Evolutionary conservation across 225 moss, liverwort and hornwort species (phyloP).

Genomic region (Antitrichia curtipendula): DNA sequence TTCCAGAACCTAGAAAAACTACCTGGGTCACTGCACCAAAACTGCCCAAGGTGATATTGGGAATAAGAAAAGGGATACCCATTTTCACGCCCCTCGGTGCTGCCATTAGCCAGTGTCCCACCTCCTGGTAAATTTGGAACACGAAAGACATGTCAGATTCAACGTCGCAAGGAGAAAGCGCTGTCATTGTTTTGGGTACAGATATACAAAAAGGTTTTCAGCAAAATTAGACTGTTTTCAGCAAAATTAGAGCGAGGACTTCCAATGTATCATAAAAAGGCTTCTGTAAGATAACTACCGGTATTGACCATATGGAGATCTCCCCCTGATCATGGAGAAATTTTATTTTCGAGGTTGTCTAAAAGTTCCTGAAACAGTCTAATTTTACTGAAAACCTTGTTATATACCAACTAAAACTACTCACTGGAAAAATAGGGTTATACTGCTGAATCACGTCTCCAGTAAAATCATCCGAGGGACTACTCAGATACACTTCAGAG

Average conservation of each 20-base stretch:
- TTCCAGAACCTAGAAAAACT: neutral
- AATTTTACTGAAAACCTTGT: neutral
- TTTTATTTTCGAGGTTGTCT: neutral
- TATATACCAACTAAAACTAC: neutral
- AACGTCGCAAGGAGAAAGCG: neutral
- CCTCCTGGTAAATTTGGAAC: slow-evolving; percentile 26
- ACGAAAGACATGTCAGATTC: neutral
- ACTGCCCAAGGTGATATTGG: slow-evolving; percentile 91
- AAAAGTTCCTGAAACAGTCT: neutral
- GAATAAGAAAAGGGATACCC: slow-evolving; percentile 86
- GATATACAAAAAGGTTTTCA: neutral
- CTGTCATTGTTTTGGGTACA: neutral
- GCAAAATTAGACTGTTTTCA: neutral
- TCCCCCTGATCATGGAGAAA: neutral
- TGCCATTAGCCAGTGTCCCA: slow-evolving; percentile 89
- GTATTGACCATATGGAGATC: neutral
- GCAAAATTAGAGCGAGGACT: neutral
- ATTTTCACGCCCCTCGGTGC: slow-evolving; percentile 77
- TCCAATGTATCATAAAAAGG: neutral
- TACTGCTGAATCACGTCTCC: neutral
- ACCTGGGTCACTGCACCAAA: slow-evolving; percentile 88
- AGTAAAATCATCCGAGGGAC: neutral
- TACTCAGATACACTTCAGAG: neutral
- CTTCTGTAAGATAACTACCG: neutral
- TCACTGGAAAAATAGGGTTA: neutral